A percentile compares a stretch with the other conserved stretches of the same genome.
phyloP scores from a whole-genome alignment of 1,284 basidiomycete genomes.

The Neonothopanus nambi region DNA sequence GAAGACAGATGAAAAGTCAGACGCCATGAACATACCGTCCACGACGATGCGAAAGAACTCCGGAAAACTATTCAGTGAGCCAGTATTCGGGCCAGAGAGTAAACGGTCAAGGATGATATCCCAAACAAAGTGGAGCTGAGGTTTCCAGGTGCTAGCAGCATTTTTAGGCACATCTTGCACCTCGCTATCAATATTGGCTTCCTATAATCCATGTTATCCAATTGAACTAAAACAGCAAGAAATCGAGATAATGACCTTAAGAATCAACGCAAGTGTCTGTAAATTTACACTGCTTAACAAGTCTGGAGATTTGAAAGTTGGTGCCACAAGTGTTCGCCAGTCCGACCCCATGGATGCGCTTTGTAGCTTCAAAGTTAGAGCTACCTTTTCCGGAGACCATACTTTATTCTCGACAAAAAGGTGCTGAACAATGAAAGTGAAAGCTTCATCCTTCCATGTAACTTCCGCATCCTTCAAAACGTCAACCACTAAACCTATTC shows the following conservation, averaged over 20 bases:
- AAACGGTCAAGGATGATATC: conserved; percentile 78
- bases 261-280: conserved; percentile 68
- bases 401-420: conserved; percentile 56
- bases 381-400: conserved; percentile 91
- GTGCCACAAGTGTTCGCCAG: conserved; percentile 71
- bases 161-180: conserved; percentile 57
- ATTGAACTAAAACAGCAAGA: not conserved
- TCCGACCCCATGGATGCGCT: conserved; percentile 55
- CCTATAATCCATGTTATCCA: not conserved
- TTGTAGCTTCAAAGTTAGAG: conserved; percentile 75
- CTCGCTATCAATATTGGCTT: conserved; percentile 42
- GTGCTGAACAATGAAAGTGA: conserved; percentile 50
- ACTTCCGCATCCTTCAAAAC: conserved; percentile 58
- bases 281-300: conserved; percentile 76
- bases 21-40: conserved; percentile 63
- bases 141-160: conserved; percentile 76
- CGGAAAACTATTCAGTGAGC: conserved; percentile 67
- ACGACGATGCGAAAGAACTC: conserved; percentile 91
- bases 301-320: conserved; percentile 75
- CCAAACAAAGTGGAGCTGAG: conserved; percentile 94
- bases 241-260: conserved; percentile 58
- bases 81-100: conserved; percentile 49
- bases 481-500: conserved; percentile 66
- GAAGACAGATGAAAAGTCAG: conserved; percentile 3
- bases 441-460: conserved; percentile 73